Evolutionary conservation across 257 asterid genomes (phyloP).

Genomic region (Ajuga chamaepitys): DNA sequence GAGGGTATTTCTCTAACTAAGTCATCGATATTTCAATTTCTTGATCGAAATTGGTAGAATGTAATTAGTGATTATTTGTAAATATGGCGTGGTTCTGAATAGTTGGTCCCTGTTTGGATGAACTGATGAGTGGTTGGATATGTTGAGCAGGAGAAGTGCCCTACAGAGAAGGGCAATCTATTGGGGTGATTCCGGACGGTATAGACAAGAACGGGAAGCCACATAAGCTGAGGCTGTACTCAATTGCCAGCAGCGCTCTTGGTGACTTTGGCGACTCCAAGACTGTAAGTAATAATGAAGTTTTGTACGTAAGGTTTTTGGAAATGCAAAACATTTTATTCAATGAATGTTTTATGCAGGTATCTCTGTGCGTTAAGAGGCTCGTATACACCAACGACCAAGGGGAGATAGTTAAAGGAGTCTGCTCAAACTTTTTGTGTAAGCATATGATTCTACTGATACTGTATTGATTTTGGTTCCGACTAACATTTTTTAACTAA

Average conservation of each 20-base stretch:
- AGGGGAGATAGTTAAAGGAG: conserved; percentile 87
- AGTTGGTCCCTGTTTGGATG: background rate
- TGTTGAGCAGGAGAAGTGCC: conserved; percentile 71
- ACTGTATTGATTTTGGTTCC: background rate
- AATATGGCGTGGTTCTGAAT: background rate
- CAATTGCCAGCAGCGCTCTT: conserved; percentile 95
- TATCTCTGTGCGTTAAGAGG: conserved; percentile 87
- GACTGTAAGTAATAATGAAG: conserved; percentile 53
- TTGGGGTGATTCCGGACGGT: conserved; percentile 92
- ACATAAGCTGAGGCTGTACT: conserved; percentile 87
- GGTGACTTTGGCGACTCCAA: conserved; percentile 98
- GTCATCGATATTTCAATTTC: background rate
- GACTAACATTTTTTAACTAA: background rate
- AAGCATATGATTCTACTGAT: conserved; percentile 22
- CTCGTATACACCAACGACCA: conserved; percentile 83
- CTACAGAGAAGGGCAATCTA: conserved; percentile 94
- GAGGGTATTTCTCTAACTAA: conserved; percentile 49
- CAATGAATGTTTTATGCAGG: conserved; percentile 34
- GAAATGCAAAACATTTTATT: background rate
- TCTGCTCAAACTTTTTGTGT: conserved; percentile 97
- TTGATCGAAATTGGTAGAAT: background rate
- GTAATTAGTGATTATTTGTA: background rate
- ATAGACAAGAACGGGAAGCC: conserved; percentile 92
- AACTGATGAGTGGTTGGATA: background rate
- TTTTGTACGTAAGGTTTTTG: background rate